Conservation (phyloP, 495 filamentous ascomycete species). For the Penicillium psychrofluorescens region DNA sequence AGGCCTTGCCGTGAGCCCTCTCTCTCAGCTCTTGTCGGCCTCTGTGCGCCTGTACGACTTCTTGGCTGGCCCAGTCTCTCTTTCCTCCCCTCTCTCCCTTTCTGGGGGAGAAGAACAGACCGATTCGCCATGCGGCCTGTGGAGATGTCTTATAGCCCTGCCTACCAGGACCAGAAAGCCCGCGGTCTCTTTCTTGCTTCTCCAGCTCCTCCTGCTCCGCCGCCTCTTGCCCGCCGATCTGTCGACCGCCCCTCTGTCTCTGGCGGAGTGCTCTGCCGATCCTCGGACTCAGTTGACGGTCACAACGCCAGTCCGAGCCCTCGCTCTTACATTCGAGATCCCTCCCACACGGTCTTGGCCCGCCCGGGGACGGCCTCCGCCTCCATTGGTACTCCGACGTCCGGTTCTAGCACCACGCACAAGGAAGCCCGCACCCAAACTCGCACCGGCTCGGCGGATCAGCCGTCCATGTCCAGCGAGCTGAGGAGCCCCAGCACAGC, state of each 20-base stretch:
- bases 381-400: constrained; percentile 16
- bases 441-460: constrained; percentile 31
- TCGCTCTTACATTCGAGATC: constrained; percentile 8
- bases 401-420: constrained; percentile 20
- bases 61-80: constrained; percentile 4
- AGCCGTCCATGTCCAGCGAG: constrained; percentile 34
- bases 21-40: constrained; percentile 17
- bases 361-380: neutral
- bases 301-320: constrained; percentile 12
- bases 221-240: constrained; percentile 16
- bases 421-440: constrained; percentile 29
- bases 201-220: constrained; percentile 12
- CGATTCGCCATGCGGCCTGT: constrained; percentile 27
- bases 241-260: constrained; percentile 10
- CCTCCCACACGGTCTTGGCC: constrained; percentile 3
- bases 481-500: constrained; percentile 17
- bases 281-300: neutral
- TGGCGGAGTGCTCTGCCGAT: neutral
- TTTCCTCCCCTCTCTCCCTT: neutral
- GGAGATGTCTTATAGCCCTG: constrained; percentile 37
- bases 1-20: constrained; percentile 33
- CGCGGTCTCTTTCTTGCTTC: constrained; percentile 13
- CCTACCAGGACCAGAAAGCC: constrained; percentile 28
- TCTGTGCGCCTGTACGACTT: constrained; percentile 34
- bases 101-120: neutral